Conservation (phyloP, 768 basidiomycete species). For the Pholiota microspora region DNA sequence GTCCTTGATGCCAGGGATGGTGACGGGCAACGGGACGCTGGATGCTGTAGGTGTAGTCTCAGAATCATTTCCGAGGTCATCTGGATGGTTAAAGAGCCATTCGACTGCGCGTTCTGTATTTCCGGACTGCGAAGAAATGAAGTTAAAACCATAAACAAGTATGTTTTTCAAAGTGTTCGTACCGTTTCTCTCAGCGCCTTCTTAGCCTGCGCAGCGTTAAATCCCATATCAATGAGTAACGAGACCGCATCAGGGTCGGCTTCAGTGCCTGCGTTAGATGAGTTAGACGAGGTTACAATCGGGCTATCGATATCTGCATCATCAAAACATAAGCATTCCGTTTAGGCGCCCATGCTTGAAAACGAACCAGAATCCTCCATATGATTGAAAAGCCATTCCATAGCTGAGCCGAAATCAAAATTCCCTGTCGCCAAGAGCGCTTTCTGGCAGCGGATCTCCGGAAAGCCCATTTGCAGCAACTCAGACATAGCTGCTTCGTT, state of each 20-base stretch:
- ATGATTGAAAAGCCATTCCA: slow-evolving; percentile 95
- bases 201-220: slow-evolving; percentile 74
- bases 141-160: neutral
- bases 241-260: slow-evolving; percentile 68
- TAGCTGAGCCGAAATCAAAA: slow-evolving; percentile 72
- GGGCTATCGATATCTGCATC: slow-evolving; percentile 85
- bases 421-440: slow-evolving; percentile 88
- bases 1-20: slow-evolving; percentile 45
- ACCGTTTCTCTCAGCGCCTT: slow-evolving; percentile 90
- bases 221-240: slow-evolving; percentile 90
- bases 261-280: slow-evolving; percentile 29
- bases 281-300: slow-evolving; percentile 36
- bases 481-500: slow-evolving; percentile 72
- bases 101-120: slow-evolving; percentile 87
- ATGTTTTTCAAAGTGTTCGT: neutral
- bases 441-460: slow-evolving; percentile 79
- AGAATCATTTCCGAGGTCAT: slow-evolving; percentile 50
- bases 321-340: neutral
- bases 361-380: slow-evolving; percentile 87
- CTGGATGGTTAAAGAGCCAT: slow-evolving; percentile 94
- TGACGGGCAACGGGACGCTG: slow-evolving; percentile 12
- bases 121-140: slow-evolving; percentile 45
- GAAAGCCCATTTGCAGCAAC: slow-evolving; percentile 92
- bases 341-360: neutral
- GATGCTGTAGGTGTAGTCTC: slow-evolving; percentile 11